These are phyloP conservation scores for Barnettozyma californica DNA, from an alignment of 805 yeast species.

Conservation along the genomic window DNA sequence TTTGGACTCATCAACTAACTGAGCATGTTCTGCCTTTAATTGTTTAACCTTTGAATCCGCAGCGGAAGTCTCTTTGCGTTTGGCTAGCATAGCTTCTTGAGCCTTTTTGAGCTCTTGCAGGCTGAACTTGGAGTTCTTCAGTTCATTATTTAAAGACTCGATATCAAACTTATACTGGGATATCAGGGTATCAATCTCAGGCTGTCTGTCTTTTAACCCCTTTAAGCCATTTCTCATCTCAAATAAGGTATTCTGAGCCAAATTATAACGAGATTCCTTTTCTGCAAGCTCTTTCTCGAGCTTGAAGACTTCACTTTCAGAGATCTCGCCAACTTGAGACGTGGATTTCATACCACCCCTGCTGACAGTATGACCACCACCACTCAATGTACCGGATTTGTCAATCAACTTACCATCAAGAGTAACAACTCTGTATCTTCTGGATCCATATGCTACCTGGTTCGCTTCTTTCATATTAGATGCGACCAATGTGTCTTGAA, in stretches of 20 bases:
- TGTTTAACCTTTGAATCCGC: conserved; percentile 30
- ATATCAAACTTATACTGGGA: conserved; percentile 60
- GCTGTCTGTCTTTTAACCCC: conserved; percentile 57
- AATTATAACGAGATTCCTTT: conserved; percentile 50
- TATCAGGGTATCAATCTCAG: conserved; percentile 59
- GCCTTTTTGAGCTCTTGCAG: conserved; percentile 32
- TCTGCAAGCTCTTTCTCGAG: conserved; percentile 46
- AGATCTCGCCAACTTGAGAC: conserved; percentile 35
- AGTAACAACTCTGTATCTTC: conserved; percentile 85
- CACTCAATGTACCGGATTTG: conserved; percentile 91
- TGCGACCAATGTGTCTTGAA: conserved; percentile 87
- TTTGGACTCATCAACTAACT: conserved; percentile 48
- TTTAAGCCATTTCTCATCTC: conserved; percentile 58
- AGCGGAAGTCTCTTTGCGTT: conserved; percentile 34
- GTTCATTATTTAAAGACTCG: conserved; percentile 51
- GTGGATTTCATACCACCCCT: conserved; percentile 70
- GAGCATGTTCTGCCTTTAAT: conserved; percentile 36
- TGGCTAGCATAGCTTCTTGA: conserved; percentile 18
- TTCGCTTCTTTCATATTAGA: conserved; percentile 74
- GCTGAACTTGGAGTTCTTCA: conserved; percentile 39
- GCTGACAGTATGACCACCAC: conserved; percentile 76
- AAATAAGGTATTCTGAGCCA: conserved; percentile 43
- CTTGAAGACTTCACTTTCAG: conserved; percentile 51
- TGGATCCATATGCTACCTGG: conserved; percentile 76
- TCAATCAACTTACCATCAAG: conserved; percentile 89